These are phyloP conservation scores for Thielaviopsis euricoi DNA, from an alignment of 2,329 filamentous ascomycete genomes.

Conservation along the genomic window DNA sequence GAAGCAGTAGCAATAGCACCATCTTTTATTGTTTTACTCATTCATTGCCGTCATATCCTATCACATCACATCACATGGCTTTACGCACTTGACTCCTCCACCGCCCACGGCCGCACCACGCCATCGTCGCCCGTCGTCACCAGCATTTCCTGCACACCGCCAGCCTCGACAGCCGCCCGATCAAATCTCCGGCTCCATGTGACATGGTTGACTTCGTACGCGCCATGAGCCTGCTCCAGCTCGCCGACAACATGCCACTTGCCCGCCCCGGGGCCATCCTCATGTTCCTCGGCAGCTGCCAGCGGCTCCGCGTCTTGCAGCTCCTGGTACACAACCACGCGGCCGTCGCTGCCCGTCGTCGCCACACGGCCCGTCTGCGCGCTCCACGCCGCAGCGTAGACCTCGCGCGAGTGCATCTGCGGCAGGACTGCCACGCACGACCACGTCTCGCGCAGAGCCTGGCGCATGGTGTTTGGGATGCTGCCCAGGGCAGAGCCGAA, in stretches of 20 bases:
- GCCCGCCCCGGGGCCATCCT: conserved; percentile 18
- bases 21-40: not conserved
- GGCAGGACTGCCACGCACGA: conserved; percentile 61
- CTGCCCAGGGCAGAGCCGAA: conserved; percentile 27
- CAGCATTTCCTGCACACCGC: conserved; percentile 58
- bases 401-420: conserved; percentile 55
- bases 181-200: conserved; percentile 74
- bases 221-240: conserved; percentile 64
- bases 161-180: conserved; percentile 34
- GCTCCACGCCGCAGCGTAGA: conserved; percentile 82
- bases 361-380: conserved; percentile 58
- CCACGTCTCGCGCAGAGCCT: conserved; percentile 69
- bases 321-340: conserved; percentile 65
- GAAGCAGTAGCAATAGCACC: too few relatives aligned
- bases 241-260: conserved; percentile 58
- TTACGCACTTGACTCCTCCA: conserved; percentile 19
- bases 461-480: conserved; percentile 82
- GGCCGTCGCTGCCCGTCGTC: conserved; percentile 79
- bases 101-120: conserved; percentile 64
- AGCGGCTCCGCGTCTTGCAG: not conserved
- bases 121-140: conserved; percentile 89
- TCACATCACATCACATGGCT: not conserved
- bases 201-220: conserved; percentile 88
- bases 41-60: not conserved
- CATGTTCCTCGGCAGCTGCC: not conserved